Percentiles rank a stretch among this genome's conserved stretches.
phyloP scores from a whole-genome alignment of 257 asterid genomes.

The Parsonsia alboflavescens region DNA sequence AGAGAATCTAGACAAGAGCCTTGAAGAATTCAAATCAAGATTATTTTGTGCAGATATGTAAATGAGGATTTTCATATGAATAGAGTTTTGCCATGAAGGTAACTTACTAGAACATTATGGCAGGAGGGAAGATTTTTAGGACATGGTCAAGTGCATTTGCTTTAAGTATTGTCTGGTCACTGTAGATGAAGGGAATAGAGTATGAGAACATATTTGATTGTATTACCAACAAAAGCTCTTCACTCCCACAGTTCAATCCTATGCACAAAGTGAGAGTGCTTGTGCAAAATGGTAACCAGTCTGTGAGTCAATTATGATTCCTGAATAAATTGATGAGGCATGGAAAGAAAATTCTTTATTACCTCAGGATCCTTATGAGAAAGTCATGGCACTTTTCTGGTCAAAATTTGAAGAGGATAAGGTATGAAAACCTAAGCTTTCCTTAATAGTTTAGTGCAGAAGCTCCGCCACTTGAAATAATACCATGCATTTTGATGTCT shows the following conservation, averaged over 20 bases:
- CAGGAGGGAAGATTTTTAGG: constrained; percentile 59
- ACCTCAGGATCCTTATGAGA: constrained; percentile 63
- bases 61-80: background rate
- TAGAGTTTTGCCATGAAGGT: background rate
- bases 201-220: constrained; percentile 50
- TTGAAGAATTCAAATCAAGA: background rate
- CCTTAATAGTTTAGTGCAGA: background rate
- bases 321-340: constrained; percentile 65
- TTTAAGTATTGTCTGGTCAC: constrained; percentile 48
- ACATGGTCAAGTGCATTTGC: constrained; percentile 67
- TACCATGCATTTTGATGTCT: background rate
- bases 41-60: background rate
- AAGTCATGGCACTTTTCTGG: constrained; percentile 65
- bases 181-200: constrained; percentile 51
- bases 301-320: constrained; percentile 69
- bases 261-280: constrained; percentile 51
- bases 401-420: constrained; percentile 64
- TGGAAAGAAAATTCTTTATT: constrained; percentile 57
- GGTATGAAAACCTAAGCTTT: constrained; percentile 28
- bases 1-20: background rate
- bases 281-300: constrained; percentile 65
- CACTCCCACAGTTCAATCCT: constrained; percentile 57
- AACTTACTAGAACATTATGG: constrained; percentile 31
- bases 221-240: constrained; percentile 44
- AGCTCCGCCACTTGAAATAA: background rate